These are phyloP conservation scores for Eruca vesicaria DNA, from an alignment of 441 rosid genomes.

Conservation along the genomic window DNA sequence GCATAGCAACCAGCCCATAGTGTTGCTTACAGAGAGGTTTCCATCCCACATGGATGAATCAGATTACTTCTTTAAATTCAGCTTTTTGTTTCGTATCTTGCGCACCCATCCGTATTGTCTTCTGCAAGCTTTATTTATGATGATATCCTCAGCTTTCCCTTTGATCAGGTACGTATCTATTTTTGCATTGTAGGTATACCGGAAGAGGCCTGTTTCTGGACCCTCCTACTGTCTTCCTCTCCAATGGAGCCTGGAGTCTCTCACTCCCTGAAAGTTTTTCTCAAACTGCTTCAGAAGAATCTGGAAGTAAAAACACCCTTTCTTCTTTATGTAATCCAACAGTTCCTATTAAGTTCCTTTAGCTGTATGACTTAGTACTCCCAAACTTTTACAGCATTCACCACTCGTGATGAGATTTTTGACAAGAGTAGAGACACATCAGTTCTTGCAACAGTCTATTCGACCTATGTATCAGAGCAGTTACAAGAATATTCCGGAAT, in stretches of 20 bases:
- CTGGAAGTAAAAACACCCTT: slow-evolving; percentile 42
- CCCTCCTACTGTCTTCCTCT: slow-evolving; percentile 78
- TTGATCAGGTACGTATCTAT: not conserved
- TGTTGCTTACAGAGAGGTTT: not conserved
- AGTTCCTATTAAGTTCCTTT: not conserved
- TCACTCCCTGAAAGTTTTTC: slow-evolving; percentile 60
- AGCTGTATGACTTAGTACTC: slow-evolving; percentile 1
- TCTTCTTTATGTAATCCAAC: not conserved
- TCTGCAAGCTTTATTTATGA: not conserved
- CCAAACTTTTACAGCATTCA: slow-evolving; percentile 52
- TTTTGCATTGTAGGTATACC: slow-evolving; percentile 55
- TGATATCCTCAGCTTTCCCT: not conserved
- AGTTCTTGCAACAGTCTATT: slow-evolving; percentile 56
- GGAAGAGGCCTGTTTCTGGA: slow-evolving; percentile 93
- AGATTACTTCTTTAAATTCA: not conserved
- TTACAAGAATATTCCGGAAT: slow-evolving; percentile 40
- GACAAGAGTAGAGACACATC: slow-evolving; percentile 63
- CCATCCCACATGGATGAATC: not conserved
- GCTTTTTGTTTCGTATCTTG: not conserved
- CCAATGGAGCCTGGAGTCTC: slow-evolving; percentile 62
- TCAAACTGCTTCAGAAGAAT: slow-evolving; percentile 30
- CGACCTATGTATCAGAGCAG: slow-evolving; percentile 55
- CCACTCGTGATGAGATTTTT: slow-evolving; percentile 69
- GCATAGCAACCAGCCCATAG: not conserved
- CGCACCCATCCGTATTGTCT: not conserved